Percentiles rank a stretch among this genome's conserved stretches.
phyloP scores from a whole-genome alignment of 441 rosid genomes.

The Jatropha podagrica region DNA sequence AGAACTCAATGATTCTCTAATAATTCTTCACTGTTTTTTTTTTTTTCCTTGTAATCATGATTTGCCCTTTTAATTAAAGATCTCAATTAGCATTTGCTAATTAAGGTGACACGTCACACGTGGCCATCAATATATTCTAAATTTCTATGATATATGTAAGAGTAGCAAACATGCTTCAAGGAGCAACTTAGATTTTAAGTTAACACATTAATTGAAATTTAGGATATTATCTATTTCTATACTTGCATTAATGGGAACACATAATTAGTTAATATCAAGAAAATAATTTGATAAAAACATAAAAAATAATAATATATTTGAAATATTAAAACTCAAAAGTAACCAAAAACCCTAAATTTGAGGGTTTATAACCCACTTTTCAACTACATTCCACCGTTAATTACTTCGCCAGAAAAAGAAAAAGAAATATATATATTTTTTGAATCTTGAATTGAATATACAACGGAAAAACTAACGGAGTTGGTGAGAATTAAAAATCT shows the following conservation, averaged over 20 bases:
- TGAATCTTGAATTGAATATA: no score
- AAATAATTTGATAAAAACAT: background rate
- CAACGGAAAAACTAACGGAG: no score
- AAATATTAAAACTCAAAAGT: background rate
- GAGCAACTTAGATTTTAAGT: constrained; percentile 1
- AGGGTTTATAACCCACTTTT: constrained; percentile 9
- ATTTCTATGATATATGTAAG: background rate
- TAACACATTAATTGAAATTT: background rate
- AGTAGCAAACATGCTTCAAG: constrained; percentile 3
- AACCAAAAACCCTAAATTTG: background rate
- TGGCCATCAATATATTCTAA: no score
- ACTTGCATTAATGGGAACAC: constrained; percentile 3
- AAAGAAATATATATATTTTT: no score
- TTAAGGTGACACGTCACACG: background rate
- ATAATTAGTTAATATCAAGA: background rate
- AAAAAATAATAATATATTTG: background rate
- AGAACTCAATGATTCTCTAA: constrained; percentile 22
- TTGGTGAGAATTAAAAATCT: no score
- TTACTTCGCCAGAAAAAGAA: background rate
- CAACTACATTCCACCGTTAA: constrained; percentile 4
- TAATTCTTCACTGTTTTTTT: constrained; percentile 15
- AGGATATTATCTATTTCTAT: background rate
- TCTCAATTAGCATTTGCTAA: background rate
- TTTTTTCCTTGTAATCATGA: background rate
- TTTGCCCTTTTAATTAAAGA: background rate